Percentiles rank a stretch among this genome's conserved stretches.
Evolutionary conservation across 345 rosid genomes (phyloP).

Genomic region (Pelargonium nanum): DNA sequence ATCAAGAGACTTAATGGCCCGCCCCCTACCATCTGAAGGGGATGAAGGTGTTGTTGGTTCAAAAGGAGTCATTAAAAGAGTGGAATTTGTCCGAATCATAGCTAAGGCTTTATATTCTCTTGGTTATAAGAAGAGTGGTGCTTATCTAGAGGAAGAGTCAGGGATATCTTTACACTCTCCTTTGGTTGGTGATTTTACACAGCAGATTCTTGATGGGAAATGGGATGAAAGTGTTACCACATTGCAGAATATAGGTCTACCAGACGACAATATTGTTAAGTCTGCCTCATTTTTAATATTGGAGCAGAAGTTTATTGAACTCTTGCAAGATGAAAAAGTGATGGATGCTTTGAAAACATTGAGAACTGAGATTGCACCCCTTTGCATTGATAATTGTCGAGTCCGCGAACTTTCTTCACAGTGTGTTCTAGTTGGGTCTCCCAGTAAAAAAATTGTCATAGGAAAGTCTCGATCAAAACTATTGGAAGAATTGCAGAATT

Average conservation of each 20-base stretch:
- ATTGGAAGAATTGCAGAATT: conserved; percentile 43
- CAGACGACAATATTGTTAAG: conserved; percentile 32
- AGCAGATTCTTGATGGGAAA: conserved; percentile 41
- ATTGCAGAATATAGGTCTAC: conserved; percentile 28
- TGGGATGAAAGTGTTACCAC: conserved; percentile 50
- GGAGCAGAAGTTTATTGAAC: conserved; percentile 55
- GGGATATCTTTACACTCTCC: conserved; percentile 45
- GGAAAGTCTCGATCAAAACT: conserved; percentile 34
- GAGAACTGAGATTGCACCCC: conserved; percentile 54
- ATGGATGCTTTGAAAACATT: conserved; percentile 50
- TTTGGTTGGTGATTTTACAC: conserved; percentile 27
- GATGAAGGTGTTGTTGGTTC: conserved; percentile 49
- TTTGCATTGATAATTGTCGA: conserved; percentile 24
- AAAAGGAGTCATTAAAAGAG: conserved; percentile 48
- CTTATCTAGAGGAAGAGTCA: conserved; percentile 55
- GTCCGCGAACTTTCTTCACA: conserved; percentile 39
- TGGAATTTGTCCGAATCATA: conserved; percentile 49
- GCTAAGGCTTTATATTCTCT: conserved; percentile 49
- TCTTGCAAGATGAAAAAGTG: conserved; percentile 30
- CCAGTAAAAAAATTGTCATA: conserved; percentile 16
- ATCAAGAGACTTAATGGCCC: conserved; percentile 46
- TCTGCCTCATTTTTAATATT: conserved; percentile 46
- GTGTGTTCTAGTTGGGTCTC: conserved; percentile 15
- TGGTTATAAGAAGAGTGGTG: conserved; percentile 48
- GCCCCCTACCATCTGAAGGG: conserved; percentile 44